Base-by-base conservation (phyloP, 2,329 filamentous ascomycete species). In the Parafenestella ontariensis region DNA sequence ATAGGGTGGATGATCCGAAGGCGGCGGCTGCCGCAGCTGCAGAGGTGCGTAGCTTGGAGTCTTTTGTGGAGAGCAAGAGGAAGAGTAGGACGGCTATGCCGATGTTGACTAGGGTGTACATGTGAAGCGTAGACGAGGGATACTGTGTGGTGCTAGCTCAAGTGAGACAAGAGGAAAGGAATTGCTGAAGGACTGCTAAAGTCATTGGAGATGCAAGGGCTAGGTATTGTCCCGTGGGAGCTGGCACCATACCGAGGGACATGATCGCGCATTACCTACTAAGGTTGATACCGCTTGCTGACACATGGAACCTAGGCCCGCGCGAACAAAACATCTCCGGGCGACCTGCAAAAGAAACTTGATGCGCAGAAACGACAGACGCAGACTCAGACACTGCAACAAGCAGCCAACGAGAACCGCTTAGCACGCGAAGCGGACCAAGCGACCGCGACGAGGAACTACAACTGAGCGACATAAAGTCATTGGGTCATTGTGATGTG, bases 11-110 rank as follows among this genome's bases (percentile, higher is more conserved):
- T 18, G 88, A 93, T 71, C 88, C 91, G 29, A 83, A 88, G 54
- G 82, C 81, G 50, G 90, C 87, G 56, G 93, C 93, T 3, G 92
- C 91, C 0, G 85, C 86, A 61, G 93, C 92, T 47, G 93, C 93
- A 56, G 90, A 96, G 87, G 92, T 96, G 75, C 72, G 86, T 79
- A 62, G 21, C 39, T 24, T 17, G 42, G 13, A 45, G 31, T 51
- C 44, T 7, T n/a, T 13, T 1, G 20, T 37, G n/a, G 46, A 46
- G 34, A 33, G 48, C 18, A 34, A 8, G 39, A 36, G 48, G n/a
- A 34, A 10, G 41, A 44, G 34, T 26, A 21, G 36, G 24, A 41
- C 37, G 29, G 49, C 33, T 29, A 56, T 59, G 40, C 56, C 59
- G 17, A 66, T 59, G 57, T 61, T 52, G 43, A 62, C 18, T 5